Evolutionary conservation across 2,329 filamentous ascomycete genomes (phyloP), one percentile per base, ranked within the genome.

Genomic region (Ophiostoma australiae): DNA sequence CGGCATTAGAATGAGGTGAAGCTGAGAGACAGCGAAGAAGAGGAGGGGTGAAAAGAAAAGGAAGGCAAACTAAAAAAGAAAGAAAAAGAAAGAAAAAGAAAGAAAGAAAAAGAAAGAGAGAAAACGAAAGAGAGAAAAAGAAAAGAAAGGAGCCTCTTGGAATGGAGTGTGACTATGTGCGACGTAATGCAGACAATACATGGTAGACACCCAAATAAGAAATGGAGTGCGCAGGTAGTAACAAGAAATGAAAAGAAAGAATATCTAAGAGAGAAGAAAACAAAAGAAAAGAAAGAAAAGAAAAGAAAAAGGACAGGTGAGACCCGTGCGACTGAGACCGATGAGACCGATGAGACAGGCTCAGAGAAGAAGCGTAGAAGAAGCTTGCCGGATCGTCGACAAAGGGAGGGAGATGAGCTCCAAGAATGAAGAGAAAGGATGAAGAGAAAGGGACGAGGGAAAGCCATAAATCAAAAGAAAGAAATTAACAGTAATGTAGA

Each of bases 161-260:
- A 39, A 52, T 52, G n/a, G n/a, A 58, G 52, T 58, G 31, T 58
- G 52, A 58, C 23, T 27, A 27, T 58, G 52, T 58, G 27, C 52
- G 52, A 58, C 52, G 52, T 58, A 58, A 58, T 58, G 52, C 52
- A 58, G 52, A 58, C 52, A 33, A 33, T 37, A 33, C 8, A 65
- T 31, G 27, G 13, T 10, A 37, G 58, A 35, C 4, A 35, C 58
- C 58, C 27, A 63, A 63, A 63, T 33, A 33, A 63, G 58, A 63
- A 63, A 33, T 61, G 15, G 55, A 33, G 55, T 61, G 55, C 55
- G 55, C 55, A 33, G 27, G 13, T 2, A 33, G 20, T 13, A 67
- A 44, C 10, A 41, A 33, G 3, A 35, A 17, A 66, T n/a, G 10
- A 39, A 37, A 39, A 23, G 17, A 39, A 17, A 37, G n/a, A 66